These are phyloP conservation scores for Oehlia diaphana DNA, from an alignment of 192 early-diverging fungal species.

Conservation along the genomic window DNA sequence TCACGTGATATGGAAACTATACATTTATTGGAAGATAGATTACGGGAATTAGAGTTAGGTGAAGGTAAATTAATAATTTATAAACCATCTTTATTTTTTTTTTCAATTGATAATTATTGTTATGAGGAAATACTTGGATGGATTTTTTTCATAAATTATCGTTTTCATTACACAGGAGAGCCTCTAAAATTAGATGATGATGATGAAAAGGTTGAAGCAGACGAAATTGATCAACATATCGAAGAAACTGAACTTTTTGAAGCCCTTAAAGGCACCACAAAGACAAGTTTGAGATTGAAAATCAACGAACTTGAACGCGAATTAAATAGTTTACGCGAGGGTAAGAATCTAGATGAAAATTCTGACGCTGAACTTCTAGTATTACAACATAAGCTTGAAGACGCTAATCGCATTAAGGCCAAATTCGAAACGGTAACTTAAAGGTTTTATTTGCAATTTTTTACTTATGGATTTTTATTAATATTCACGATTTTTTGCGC, in stretches of 20 bases:
- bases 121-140: slow-evolving; percentile 38
- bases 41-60: slow-evolving; percentile 79
- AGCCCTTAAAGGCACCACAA: slow-evolving; percentile 40
- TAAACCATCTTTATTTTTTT: slow-evolving; percentile 29
- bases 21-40: slow-evolving; percentile 71
- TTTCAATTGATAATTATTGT: slow-evolving; percentile 28
- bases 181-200: slow-evolving; percentile 39
- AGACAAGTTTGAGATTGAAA: slow-evolving; percentile 46
- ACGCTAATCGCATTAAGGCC: slow-evolving; percentile 56
- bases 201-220: slow-evolving; percentile 31
- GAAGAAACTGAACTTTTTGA: slow-evolving; percentile 22
- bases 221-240: slow-evolving; percentile 33
- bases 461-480: not conserved
- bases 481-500: not conserved
- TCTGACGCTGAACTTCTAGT: slow-evolving; percentile 38
- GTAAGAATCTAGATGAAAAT: slow-evolving; percentile 23
- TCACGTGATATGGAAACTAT: slow-evolving; percentile 75
- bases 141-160: slow-evolving; percentile 31
- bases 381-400: slow-evolving; percentile 63
- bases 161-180: slow-evolving; percentile 36
- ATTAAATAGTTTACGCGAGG: slow-evolving; percentile 38
- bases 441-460: not conserved
- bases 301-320: slow-evolving; percentile 65
- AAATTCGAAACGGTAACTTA: slow-evolving; percentile 50
- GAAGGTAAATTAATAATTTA: slow-evolving; percentile 39